Evolutionary conservation across 768 basidiomycete genomes (phyloP).

Genomic region (Coprinopsis sp.): DNA sequence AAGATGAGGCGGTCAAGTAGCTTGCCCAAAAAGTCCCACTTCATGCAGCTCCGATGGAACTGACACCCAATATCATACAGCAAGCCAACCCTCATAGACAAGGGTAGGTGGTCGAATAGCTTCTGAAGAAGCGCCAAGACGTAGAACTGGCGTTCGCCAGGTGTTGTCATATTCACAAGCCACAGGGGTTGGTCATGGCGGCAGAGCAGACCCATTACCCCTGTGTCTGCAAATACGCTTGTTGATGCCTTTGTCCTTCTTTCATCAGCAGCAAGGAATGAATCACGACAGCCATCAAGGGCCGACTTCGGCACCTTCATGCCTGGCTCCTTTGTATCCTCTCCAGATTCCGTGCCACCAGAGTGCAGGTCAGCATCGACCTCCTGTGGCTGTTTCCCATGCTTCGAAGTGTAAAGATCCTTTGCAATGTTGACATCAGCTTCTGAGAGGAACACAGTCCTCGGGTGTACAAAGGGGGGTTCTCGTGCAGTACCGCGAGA

Average conservation of each 20-base stretch:
- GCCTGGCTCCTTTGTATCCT: background rate
- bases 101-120: slow-evolving; percentile 27
- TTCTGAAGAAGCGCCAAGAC: slow-evolving; percentile 24
- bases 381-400: background rate
- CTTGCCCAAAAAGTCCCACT: slow-evolving; percentile 20
- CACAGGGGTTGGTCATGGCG: slow-evolving; percentile 28
- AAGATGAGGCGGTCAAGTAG: slow-evolving; percentile 19
- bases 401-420: background rate
- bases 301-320: slow-evolving; percentile 10
- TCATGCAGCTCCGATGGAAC: slow-evolving; percentile 18
- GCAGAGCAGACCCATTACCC: slow-evolving; percentile 32
- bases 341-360: background rate
- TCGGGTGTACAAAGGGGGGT: slow-evolving; percentile 6
- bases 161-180: slow-evolving; percentile 29
- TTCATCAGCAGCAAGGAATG: slow-evolving; percentile 13
- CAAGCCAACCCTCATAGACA: slow-evolving; percentile 12
- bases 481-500: background rate
- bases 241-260: slow-evolving; percentile 6
- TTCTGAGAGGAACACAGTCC: slow-evolving; percentile 10
- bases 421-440: background rate
- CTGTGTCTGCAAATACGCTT: slow-evolving; percentile 14
- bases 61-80: slow-evolving; percentile 33
- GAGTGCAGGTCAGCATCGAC: too few relatives aligned
- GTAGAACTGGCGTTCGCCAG: slow-evolving; percentile 29
- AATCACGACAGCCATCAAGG: slow-evolving; percentile 10